A percentile compares a stretch with the other conserved stretches of the same genome.
These are phyloP conservation scores for Boletus tomentosulus DNA, from an alignment of 768 basidiomycete genomes.

Conservation along the genomic window DNA sequence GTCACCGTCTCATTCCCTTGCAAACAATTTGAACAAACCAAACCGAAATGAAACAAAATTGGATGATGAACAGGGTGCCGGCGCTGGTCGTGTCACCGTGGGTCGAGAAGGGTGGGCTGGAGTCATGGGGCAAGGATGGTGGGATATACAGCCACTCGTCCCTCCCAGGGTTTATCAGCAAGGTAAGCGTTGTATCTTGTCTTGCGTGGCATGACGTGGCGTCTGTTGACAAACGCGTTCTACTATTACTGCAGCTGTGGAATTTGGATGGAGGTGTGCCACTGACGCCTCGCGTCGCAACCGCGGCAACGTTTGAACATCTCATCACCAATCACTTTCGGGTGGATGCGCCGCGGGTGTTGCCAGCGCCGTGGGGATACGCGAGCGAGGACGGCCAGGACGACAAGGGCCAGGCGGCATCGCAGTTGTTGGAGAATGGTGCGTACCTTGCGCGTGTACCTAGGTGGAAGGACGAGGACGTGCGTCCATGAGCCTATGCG, in stretches of 20 bases:
- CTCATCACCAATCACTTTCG: slow-evolving; percentile 22
- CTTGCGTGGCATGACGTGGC: not conserved
- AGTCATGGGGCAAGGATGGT: slow-evolving; percentile 2
- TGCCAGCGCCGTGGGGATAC: slow-evolving; percentile 23
- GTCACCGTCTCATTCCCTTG: not conserved
- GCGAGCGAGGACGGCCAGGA: not conserved
- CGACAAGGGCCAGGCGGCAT: not conserved
- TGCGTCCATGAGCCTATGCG: not conserved
- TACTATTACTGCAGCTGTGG: slow-evolving; percentile 16
- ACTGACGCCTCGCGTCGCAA: slow-evolving; percentile 18
- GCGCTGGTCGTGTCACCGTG: slow-evolving; percentile 23
- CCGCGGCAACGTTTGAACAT: slow-evolving; percentile 22
- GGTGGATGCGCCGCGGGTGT: slow-evolving; percentile 6
- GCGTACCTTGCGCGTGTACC: not conserved
- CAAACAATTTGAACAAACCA: not conserved
- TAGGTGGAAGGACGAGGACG: not conserved
- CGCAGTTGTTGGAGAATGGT: not conserved
- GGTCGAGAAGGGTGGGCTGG: slow-evolving; percentile 20
- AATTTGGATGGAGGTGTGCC: slow-evolving; percentile 21
- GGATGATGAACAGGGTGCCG: slow-evolving; percentile 11
- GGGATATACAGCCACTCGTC: slow-evolving; percentile 22
- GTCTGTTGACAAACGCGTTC: not conserved
- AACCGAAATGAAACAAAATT: too few relatives aligned
- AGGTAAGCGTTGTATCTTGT: slow-evolving; percentile 1
- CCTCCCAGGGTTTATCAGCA: slow-evolving; percentile 19